Conservation (phyloP, 306 rosid genomes). For the Quercus ilex region DNA sequence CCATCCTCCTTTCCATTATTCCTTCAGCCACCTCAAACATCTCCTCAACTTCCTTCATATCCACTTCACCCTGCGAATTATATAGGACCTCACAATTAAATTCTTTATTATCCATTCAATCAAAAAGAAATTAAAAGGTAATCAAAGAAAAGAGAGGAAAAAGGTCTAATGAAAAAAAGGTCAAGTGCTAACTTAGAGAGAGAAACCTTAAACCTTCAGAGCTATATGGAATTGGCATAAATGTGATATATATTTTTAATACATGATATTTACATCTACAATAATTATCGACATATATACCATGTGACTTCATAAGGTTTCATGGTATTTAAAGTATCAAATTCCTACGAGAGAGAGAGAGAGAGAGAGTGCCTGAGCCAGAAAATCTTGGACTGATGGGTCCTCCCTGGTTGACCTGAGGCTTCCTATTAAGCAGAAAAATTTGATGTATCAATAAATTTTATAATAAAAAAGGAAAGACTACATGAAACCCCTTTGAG, state of each 20-base stretch:
- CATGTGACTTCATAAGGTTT: neutral
- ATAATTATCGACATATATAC: neutral
- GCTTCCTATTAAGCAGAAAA: constrained; percentile 31
- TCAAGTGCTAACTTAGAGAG: neutral
- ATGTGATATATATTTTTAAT: neutral
- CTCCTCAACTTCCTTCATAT: constrained; percentile 20
- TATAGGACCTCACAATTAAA: neutral
- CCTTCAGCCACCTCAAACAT: constrained; percentile 21
- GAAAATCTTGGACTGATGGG: constrained; percentile 22
- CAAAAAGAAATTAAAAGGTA: neutral
- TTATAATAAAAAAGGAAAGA: neutral
- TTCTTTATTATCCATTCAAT: neutral
- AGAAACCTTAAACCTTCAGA: neutral
- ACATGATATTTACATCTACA: too few species aligned
- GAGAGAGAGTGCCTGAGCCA: constrained; percentile 12
- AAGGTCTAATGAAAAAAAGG: too few species aligned
- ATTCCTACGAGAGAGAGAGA: neutral
- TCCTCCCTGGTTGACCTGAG: constrained; percentile 23
- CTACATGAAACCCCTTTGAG: neutral
- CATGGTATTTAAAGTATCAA: neutral
- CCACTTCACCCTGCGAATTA: constrained; percentile 22
- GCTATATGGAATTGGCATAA: neutral
- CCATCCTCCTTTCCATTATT: constrained; percentile 36
- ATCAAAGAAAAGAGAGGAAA: neutral
- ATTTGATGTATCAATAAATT: constrained; percentile 1